Conservation (phyloP, 2,329 filamentous ascomycete genomes). For the Pseudogymnoascus sp. region DNA sequence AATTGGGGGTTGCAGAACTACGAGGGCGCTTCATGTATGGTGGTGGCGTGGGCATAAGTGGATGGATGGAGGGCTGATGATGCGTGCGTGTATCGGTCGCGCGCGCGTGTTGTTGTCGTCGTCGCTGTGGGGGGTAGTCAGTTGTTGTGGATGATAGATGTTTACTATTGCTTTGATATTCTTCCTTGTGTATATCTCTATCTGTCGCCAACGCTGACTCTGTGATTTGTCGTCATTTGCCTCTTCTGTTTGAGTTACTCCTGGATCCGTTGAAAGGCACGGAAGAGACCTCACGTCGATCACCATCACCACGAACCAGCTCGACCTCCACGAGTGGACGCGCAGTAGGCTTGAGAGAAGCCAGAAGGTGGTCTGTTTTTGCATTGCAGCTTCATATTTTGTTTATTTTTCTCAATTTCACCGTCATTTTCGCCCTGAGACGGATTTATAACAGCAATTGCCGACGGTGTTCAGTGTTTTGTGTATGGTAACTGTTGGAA, state of each 20-base stretch:
- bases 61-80: conserved; percentile 9
- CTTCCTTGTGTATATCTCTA: neutral
- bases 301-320: neutral
- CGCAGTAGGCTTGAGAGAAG: neutral
- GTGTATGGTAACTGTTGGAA: conserved; percentile 6
- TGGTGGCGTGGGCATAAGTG: neutral
- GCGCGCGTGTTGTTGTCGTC: neutral
- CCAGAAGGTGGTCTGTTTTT: neutral
- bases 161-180: neutral
- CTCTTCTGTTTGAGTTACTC: neutral
- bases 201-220: neutral
- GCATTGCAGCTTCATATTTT: neutral
- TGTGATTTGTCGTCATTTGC: neutral
- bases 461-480: neutral
- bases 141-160: neutral
- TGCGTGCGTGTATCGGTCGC: conserved; percentile 1
- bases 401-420: neutral
- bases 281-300: neutral
- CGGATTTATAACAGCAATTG: neutral
- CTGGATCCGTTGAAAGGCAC: neutral
- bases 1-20: neutral
- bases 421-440: neutral
- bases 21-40: neutral
- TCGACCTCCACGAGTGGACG: neutral
- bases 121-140: neutral